These are phyloP conservation scores for Ustulina deusta DNA, from an alignment of 2,329 filamentous ascomycete species.

Conservation along the genomic window DNA sequence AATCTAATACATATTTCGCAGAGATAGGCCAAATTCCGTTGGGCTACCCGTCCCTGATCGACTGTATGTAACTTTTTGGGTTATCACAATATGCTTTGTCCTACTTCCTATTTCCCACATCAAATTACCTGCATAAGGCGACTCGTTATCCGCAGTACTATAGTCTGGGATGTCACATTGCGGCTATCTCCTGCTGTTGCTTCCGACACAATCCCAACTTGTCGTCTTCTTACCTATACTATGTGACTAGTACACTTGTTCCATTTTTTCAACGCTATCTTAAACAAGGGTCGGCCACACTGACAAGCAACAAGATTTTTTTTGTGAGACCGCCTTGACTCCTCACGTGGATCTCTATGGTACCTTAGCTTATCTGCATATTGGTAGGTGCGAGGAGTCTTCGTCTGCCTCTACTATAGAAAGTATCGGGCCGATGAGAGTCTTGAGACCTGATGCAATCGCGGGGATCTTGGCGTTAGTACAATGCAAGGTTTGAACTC, in stretches of 20 bases:
- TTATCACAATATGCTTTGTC: conserved; percentile 16
- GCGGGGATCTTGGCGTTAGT: conserved; percentile 21
- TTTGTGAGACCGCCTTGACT: conserved; percentile 2
- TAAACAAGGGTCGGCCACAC: conserved; percentile 21
- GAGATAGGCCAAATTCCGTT: conserved; percentile 1
- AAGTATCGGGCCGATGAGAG: conserved; percentile 36
- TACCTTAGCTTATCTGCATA: conserved; percentile 21
- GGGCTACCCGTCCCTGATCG: conserved; percentile 1
- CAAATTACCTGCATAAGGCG: conserved; percentile 33
- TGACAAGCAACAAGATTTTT: conserved; percentile 12
- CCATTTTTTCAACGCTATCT: conserved; percentile 7
- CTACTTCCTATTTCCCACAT: conserved; percentile 22
- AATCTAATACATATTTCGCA: neutral
- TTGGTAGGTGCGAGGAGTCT: conserved; percentile 25
- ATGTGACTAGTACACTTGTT: conserved; percentile 3
- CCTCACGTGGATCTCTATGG: conserved; percentile 18
- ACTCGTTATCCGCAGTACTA: conserved; percentile 26
- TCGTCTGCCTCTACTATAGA: conserved; percentile 20
- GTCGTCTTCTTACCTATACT: conserved; percentile 7
- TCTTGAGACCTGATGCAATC: conserved; percentile 17
- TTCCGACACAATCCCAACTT: conserved; percentile 30
- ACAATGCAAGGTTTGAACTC: conserved; percentile 23
- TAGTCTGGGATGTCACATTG: conserved; percentile 28
- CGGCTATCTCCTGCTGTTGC: conserved; percentile 20
- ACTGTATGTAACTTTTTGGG: conserved; percentile 4